Percentiles rank a stretch among this genome's conserved stretches.
These are phyloP conservation scores for Rubus parviflorus DNA, from an alignment of 306 rosid genomes.

Conservation along the genomic window DNA sequence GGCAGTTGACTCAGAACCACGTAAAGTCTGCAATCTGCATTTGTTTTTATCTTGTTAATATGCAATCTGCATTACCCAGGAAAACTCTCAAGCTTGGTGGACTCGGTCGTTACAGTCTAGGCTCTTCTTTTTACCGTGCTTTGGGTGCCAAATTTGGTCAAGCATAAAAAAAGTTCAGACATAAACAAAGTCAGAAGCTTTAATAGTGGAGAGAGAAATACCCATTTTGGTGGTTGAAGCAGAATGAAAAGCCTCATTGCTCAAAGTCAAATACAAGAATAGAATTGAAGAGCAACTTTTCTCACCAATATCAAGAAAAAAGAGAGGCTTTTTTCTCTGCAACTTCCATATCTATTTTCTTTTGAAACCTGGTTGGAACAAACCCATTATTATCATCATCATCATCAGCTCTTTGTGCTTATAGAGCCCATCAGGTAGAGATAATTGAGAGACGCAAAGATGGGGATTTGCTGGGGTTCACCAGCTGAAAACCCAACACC, in stretches of 20 bases:
- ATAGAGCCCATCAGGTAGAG: constrained; percentile 15
- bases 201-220: neutral
- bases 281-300: neutral
- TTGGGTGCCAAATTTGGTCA: neutral
- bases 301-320: neutral
- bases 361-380: constrained; percentile 1
- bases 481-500: constrained; percentile 35
- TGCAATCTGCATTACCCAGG: constrained; percentile 12
- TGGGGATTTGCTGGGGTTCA: constrained; percentile 92
- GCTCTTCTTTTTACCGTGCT: neutral
- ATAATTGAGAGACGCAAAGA: constrained; percentile 25
- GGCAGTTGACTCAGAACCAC: constrained; percentile 40
- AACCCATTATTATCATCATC: neutral
- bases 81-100: constrained; percentile 15
- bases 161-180: neutral
- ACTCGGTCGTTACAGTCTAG: neutral
- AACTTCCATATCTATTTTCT: neutral
- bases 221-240: constrained; percentile 4
- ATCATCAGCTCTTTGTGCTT: neutral
- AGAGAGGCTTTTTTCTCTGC: neutral
- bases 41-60: too few species aligned
- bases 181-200: constrained; percentile 17
- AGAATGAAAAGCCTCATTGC: neutral
- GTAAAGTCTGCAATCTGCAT: neutral
- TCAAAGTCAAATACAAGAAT: neutral